These are phyloP conservation scores for Yarrowia divulgata DNA, from an alignment of 805 yeast species.

Conservation along the genomic window DNA sequence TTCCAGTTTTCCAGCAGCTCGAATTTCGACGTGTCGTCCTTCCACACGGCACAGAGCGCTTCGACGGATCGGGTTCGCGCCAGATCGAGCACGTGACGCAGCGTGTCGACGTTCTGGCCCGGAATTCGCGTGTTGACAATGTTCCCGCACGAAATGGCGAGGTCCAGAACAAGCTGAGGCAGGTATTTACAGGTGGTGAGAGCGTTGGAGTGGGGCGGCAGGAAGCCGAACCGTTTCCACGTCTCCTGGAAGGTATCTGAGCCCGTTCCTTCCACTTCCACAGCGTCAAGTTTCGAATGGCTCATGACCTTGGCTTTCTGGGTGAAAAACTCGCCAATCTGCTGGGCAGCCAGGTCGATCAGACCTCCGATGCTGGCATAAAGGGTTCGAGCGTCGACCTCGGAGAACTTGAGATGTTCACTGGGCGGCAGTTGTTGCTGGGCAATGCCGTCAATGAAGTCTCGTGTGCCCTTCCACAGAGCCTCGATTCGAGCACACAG, in stretches of 20 bases:
- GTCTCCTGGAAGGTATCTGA: constrained; percentile 16
- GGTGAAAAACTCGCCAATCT: constrained; percentile 46
- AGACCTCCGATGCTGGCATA: constrained; percentile 55
- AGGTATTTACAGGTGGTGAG: constrained; percentile 63
- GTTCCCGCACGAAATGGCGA: constrained; percentile 55
- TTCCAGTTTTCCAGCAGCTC: constrained; percentile 55
- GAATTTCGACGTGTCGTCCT: constrained; percentile 56
- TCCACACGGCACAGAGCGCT: constrained; percentile 60
- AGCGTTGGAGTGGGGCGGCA: constrained; percentile 72
- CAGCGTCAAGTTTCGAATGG: neutral
- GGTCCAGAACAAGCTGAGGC: constrained; percentile 56
- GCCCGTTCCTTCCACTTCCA: neutral
- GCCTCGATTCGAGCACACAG: constrained; percentile 54
- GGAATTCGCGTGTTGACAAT: constrained; percentile 56
- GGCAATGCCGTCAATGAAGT: constrained; percentile 59
- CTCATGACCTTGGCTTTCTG: constrained; percentile 19
- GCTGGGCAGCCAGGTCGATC: constrained; percentile 48
- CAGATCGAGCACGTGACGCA: constrained; percentile 52
- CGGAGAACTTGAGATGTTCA: constrained; percentile 53
- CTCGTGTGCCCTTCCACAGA: constrained; percentile 64
- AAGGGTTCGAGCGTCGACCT: constrained; percentile 37
- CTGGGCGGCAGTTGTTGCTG: constrained; percentile 54
- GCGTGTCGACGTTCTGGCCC: constrained; percentile 51
- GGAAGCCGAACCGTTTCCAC: constrained; percentile 56
- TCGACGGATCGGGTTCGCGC: constrained; percentile 56